Percentiles rank a stretch among this genome's conserved stretches.
phyloP scores from a whole-genome alignment of 768 basidiomycete genomes.

The Rhizopogon salebrosus region DNA sequence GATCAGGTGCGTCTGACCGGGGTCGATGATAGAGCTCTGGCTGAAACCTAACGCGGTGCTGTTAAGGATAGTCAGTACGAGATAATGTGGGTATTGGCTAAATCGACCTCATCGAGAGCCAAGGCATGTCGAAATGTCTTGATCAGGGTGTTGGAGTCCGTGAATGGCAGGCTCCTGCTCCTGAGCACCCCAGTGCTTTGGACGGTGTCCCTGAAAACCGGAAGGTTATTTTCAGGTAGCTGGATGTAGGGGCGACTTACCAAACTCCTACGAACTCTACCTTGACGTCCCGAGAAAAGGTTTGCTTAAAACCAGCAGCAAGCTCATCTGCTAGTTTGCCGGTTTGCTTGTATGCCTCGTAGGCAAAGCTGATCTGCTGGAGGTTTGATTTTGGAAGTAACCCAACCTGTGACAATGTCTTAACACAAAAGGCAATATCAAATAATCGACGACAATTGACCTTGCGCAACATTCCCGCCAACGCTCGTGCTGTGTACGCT shows the following conservation, averaged over 20 bases:
- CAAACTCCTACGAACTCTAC: slow-evolving; percentile 82
- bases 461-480: slow-evolving; percentile 73
- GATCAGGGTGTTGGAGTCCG: slow-evolving; percentile 55
- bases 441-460: slow-evolving; percentile 24
- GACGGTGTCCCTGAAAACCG: slow-evolving; percentile 63
- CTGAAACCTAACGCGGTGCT: slow-evolving; percentile 64
- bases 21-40: slow-evolving; percentile 58
- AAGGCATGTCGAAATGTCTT: slow-evolving; percentile 74
- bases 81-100: background rate
- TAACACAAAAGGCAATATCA: background rate
- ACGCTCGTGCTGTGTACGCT: slow-evolving; percentile 61
- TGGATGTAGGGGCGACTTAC: slow-evolving; percentile 30
- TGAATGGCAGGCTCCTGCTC: slow-evolving; percentile 61
- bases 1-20: slow-evolving; percentile 17
- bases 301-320: slow-evolving; percentile 65
- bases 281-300: slow-evolving; percentile 60
- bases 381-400: slow-evolving; percentile 63
- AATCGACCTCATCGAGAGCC: slow-evolving; percentile 64
- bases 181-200: slow-evolving; percentile 67
- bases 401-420: slow-evolving; percentile 46
- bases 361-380: slow-evolving; percentile 71
- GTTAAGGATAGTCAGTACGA: slow-evolving; percentile 7
- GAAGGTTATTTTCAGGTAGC: slow-evolving; percentile 1
- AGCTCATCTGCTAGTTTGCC: slow-evolving; percentile 40
- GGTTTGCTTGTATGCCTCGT: slow-evolving; percentile 58